These are phyloP conservation scores for Pugionium cornutum DNA, from an alignment of 345 rosid species.

Conservation along the genomic window DNA sequence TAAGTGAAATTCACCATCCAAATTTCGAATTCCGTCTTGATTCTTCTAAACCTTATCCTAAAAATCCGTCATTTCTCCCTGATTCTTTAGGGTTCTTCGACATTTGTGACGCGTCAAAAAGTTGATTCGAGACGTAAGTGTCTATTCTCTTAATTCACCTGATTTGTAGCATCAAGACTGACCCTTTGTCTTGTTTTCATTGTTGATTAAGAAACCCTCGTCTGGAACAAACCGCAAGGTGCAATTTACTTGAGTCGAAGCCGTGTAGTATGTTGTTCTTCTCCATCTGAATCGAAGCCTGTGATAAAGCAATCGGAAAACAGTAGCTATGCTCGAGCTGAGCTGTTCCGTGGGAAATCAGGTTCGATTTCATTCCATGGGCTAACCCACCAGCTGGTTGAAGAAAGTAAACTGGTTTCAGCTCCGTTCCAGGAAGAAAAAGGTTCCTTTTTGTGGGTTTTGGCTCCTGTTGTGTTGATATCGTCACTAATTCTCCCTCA, in stretches of 20 bases:
- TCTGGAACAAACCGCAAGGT: slow-evolving; percentile 29
- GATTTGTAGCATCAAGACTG: neutral
- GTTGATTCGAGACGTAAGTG: slow-evolving; percentile 39
- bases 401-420: slow-evolving; percentile 65
- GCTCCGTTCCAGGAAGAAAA: slow-evolving; percentile 66
- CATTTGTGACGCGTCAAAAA: slow-evolving; percentile 31
- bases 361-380: slow-evolving; percentile 83
- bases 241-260: slow-evolving; percentile 36
- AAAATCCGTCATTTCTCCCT: slow-evolving; percentile 17
- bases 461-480: slow-evolving; percentile 69
- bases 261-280: slow-evolving; percentile 40
- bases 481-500: slow-evolving; percentile 71
- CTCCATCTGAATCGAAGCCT: slow-evolving; percentile 38
- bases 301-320: slow-evolving; percentile 23
- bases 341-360: slow-evolving; percentile 72
- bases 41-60: slow-evolving; percentile 30
- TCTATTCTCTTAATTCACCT: neutral
- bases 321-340: slow-evolving; percentile 46
- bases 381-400: slow-evolving; percentile 68
- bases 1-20: slow-evolving; percentile 34
- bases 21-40: neutral
- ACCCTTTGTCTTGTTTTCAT: neutral
- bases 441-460: slow-evolving; percentile 58
- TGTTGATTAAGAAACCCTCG: slow-evolving; percentile 33
- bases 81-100: slow-evolving; percentile 41